Conservation (phyloP, 805 yeast genomes). For the Candida xiaguanensis region DNA sequence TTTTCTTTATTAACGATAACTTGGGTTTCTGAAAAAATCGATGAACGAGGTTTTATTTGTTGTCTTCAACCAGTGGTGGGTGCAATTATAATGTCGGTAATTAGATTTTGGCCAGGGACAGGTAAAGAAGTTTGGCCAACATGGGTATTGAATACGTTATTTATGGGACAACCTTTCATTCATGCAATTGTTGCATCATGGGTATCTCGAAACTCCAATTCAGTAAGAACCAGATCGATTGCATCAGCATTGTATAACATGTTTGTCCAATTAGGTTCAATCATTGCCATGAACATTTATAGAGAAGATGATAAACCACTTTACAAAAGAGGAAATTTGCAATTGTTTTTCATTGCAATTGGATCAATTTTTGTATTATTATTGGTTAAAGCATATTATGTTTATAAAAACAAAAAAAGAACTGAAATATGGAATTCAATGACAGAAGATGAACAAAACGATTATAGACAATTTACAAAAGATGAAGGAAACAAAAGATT, state of each 20-base stretch:
- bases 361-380: slow-evolving; percentile 26
- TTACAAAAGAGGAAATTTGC: slow-evolving; percentile 55
- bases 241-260: slow-evolving; percentile 64
- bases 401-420: slow-evolving; percentile 39
- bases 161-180: slow-evolving; percentile 29
- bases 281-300: slow-evolving; percentile 55
- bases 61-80: slow-evolving; percentile 9
- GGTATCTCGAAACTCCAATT: slow-evolving; percentile 59
- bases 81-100: slow-evolving; percentile 6
- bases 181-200: slow-evolving; percentile 30
- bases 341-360: slow-evolving; percentile 33
- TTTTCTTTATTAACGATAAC: slow-evolving; percentile 32
- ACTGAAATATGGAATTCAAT: slow-evolving; percentile 48
- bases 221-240: slow-evolving; percentile 60
- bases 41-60: slow-evolving; percentile 18
- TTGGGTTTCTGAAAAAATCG: slow-evolving; percentile 30
- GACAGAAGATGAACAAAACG: slow-evolving; percentile 46
- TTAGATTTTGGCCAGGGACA: slow-evolving; percentile 12
- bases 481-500: slow-evolving; percentile 59
- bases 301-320: slow-evolving; percentile 54
- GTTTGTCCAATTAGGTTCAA: slow-evolving; percentile 57
- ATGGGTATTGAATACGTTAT: slow-evolving; percentile 15
- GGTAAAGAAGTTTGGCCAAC: slow-evolving; percentile 12
- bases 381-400: slow-evolving; percentile 34
- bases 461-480: slow-evolving; percentile 41